Conservation (phyloP, 1,139 yeast genomes). For the Spathaspora sp. region DNA sequence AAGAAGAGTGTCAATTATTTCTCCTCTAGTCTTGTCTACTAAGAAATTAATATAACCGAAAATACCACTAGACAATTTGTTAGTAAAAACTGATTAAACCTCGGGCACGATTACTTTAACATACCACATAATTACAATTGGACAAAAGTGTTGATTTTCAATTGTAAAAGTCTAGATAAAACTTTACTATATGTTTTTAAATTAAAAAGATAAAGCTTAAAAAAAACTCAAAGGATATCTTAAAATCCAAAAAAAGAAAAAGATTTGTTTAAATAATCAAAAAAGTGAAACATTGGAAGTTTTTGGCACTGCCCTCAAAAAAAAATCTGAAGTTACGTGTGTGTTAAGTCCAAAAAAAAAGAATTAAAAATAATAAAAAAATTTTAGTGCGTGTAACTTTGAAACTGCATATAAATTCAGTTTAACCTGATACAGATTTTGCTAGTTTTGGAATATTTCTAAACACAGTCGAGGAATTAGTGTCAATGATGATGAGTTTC, state of each 20-base stretch:
- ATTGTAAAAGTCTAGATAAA: neutral
- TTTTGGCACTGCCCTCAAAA: constrained; percentile 1
- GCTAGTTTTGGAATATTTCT: neutral
- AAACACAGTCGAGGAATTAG: neutral
- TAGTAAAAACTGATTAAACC: too few species aligned
- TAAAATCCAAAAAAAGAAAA: neutral
- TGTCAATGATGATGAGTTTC: neutral
- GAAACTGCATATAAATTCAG: neutral
- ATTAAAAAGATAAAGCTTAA: neutral
- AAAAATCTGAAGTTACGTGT: neutral
- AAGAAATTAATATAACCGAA: constrained; percentile 97
- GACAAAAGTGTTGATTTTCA: neutral
- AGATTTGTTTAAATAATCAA: neutral
- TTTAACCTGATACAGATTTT: neutral
- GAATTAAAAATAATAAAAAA: neutral
- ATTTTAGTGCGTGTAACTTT: neutral
- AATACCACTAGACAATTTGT: constrained; percentile 63
- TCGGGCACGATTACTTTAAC: too few species aligned
- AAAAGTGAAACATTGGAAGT: constrained; percentile 1
- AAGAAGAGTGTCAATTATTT: constrained; percentile 81
- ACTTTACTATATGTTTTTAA: neutral
- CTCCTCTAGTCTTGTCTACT: constrained; percentile 90
- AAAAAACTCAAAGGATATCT: neutral
- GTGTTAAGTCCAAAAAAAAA: neutral
- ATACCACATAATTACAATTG: neutral